Evolutionary conservation across 1,284 basidiomycete genomes (phyloP), one percentile per base, ranked within the genome.

Genomic region (Moesziomyces antarcticus): DNA sequence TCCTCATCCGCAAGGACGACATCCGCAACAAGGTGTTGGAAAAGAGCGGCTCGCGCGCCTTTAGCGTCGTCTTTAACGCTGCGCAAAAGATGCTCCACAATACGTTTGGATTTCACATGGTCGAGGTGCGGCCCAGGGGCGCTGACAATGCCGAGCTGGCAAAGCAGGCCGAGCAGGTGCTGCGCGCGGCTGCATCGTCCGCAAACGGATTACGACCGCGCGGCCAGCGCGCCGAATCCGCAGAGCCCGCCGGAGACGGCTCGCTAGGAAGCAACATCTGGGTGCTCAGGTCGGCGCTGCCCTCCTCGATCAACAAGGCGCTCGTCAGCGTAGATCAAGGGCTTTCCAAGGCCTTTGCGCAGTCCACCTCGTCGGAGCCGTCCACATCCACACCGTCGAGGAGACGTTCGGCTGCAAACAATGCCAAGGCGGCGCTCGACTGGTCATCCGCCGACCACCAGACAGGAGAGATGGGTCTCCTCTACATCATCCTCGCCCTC

Each of bases 401-500:
- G n/a, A 56, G 61, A 48, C 52, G 43, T 1, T 22, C 24, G 14
- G n/a, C 42, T 1, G 42, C 56, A 7, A 25, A 21, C 5, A 43
- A 60, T 25, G 10, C 43, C 30, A 67, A 69, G 41, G 30, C 62
- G 22, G 71, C 66, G 3, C 20, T 73, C n/a, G 64, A 67, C 50
- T 73, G 70, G 70, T 53, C 37, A 18, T 52, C 52, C 4, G 73
- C 75, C 3, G 73, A 76, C 43, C 53, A 58, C 8, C 78, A 82
- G 49, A 66, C 63, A 20, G 80, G 74, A 20, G 68, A 69, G 42
- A 79, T 79, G 66, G 83, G 82, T 7, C 58, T 85, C 3, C 53
- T 84, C 7, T 82, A 79, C 24, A 51, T 83, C 24, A 62, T 85
- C 1, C 62, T 85, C 4, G 79, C 78, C 11, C 56, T 85, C 37